These are phyloP conservation scores for Colletotrichum sp. DNA, from an alignment of 2,329 filamentous ascomycete species.

Conservation along the genomic window DNA sequence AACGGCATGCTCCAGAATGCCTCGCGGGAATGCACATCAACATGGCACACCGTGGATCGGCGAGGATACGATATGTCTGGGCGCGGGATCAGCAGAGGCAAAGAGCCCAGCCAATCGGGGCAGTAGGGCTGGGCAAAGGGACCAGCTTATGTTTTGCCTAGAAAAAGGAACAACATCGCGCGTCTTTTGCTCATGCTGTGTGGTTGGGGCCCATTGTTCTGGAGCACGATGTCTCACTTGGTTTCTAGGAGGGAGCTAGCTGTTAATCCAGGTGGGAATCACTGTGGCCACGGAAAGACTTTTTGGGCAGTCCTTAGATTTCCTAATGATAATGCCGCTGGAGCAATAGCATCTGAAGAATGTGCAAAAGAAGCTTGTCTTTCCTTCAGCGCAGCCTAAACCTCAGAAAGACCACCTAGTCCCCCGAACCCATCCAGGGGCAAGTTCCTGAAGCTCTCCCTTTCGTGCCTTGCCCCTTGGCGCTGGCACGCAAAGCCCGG, in stretches of 20 bases:
- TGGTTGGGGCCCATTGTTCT: background rate
- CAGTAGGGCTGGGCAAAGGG: background rate
- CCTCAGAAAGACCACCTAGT: background rate
- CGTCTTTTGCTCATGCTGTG: background rate
- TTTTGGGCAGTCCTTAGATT: background rate
- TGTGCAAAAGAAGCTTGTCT: background rate
- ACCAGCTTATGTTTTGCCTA: background rate
- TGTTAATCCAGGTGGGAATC: background rate
- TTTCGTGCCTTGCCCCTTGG: background rate
- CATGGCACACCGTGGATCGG: background rate
- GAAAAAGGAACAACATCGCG: background rate
- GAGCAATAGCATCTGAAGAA: background rate
- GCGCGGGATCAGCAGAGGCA: background rate
- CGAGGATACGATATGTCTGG: background rate
- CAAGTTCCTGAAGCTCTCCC: background rate
- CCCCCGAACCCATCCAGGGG: background rate
- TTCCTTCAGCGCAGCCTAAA: background rate
- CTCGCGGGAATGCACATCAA: background rate
- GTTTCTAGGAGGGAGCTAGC: background rate
- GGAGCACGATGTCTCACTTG: background rate
- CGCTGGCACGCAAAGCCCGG: background rate
- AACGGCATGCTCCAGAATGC: background rate
- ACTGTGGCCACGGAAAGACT: background rate
- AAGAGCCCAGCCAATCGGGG: background rate
- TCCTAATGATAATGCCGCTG: background rate